Evolutionary conservation across 768 basidiomycete species (phyloP).

Genomic region (Agrocybe praecox): DNA sequence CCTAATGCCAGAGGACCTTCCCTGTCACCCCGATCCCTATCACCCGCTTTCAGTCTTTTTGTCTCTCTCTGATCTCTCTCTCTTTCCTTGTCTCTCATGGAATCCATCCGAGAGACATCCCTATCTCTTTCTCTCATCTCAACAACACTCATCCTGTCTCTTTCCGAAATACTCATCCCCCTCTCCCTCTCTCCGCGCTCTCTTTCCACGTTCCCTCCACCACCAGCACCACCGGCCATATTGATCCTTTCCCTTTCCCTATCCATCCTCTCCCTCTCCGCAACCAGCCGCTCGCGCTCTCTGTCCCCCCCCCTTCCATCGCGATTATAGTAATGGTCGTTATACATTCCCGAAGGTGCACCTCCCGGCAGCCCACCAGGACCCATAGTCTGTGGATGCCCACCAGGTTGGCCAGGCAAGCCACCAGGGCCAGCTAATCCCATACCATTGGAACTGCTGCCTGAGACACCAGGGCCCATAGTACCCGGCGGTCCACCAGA

Average conservation of each 20-base stretch:
- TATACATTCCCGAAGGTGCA: constrained; percentile 16
- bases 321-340: constrained; percentile 16
- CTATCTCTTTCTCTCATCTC: constrained; percentile 5
- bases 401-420: constrained; percentile 1
- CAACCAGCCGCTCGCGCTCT: not conserved
- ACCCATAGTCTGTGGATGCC: constrained; percentile 20
- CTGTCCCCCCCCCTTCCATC: constrained; percentile 5
- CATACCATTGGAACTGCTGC: constrained; percentile 13
- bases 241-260: not conserved
- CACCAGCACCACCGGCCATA: not conserved
- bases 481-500: not conserved
- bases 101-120: constrained; percentile 10
- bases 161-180: constrained; percentile 8
- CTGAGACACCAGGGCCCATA: constrained; percentile 4
- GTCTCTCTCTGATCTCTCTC: constrained; percentile 13
- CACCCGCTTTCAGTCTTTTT: constrained; percentile 3
- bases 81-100: constrained; percentile 18
- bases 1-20: constrained; percentile 21
- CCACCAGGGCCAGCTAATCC: constrained; percentile 22
- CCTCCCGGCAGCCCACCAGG: constrained; percentile 21
- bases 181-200: constrained; percentile 4
- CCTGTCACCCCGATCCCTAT: constrained; percentile 26
- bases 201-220: not conserved
- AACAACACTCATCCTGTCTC: not conserved
- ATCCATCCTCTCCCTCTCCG: not conserved